Evolutionary conservation across 805 yeast species (phyloP), one percentile per base, ranked within the genome.

Genomic region (Hanseniaspora hatyaiensis): DNA sequence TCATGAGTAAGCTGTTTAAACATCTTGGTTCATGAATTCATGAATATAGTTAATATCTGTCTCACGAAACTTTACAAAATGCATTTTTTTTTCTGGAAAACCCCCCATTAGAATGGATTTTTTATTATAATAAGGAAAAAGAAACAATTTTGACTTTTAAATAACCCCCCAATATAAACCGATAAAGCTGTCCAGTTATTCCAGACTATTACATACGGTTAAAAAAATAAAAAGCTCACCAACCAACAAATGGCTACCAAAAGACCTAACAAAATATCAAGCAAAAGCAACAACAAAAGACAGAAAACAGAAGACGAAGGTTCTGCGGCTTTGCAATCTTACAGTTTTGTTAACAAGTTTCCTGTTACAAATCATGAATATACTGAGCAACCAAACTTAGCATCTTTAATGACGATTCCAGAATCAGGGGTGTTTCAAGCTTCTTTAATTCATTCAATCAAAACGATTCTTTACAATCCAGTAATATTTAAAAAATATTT

Each of bases 341-440:
- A 15, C 11, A 4, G 12, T 12, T 26, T 37, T 11, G 11, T 37
- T 24, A 37, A 37, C 13, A 37, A 24, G 4, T 15, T 24, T 16
- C 40, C 39, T 22, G 16, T 23, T 23, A 6, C 39, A 5, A 23
- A 23, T 3, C 20, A 36, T 13, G 29, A 20, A 1, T n/a, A n/a
- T n/a, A n/a, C n/a, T n/a, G n/a, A n/a, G n/a, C n/a, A n/a, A n/a
- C n/a, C n/a, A n/a, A n/a, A n/a, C n/a, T n/a, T n/a, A n/a, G n/a
- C n/a, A n/a, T n/a, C n/a, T n/a, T n/a, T n/a, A n/a, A n/a, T n/a
- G 4, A 26, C 9, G 12, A 37, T 37, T 6, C 26, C 49, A 6
- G 42, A 45, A 24, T 45, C 49, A 12, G 49, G 49, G 11, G 49
- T 45, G 2, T 45, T 45, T n/a, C 38, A 37, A 16, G 42, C 49